A percentile compares a stretch with the other conserved stretches of the same genome.
Conservation (phyloP, 371 early-diverging fungal genomes). For the Apophysomyces variabilis region DNA sequence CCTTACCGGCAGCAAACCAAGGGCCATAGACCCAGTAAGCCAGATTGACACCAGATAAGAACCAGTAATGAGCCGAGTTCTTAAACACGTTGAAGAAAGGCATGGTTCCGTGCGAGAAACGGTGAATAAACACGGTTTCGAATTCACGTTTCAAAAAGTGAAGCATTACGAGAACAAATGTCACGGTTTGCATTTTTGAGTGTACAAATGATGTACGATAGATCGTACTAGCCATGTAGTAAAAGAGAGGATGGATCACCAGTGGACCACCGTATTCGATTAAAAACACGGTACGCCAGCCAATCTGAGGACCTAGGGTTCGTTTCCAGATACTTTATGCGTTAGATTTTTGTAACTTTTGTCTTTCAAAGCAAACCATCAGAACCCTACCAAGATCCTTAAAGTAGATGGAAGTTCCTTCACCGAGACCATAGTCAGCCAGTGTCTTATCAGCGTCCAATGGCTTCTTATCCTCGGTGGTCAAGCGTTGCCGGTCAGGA, state of each 20-base stretch:
- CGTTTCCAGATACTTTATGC: background rate
- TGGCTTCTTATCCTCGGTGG: conserved; percentile 56
- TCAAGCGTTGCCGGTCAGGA: conserved; percentile 82
- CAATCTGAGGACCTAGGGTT: conserved; percentile 83
- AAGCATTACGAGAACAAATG: conserved; percentile 71
- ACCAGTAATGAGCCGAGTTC: conserved; percentile 95
- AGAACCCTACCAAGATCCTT: conserved; percentile 78
- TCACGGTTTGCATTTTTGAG: conserved; percentile 69
- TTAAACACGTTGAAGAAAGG: conserved; percentile 92
- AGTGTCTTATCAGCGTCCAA: conserved; percentile 65
- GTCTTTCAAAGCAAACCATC: background rate
- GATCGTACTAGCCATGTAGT: conserved; percentile 66
- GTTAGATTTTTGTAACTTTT: background rate
- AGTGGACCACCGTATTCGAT: conserved; percentile 95
- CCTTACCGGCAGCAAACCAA: conserved; percentile 61
- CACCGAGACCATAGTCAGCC: conserved; percentile 60
- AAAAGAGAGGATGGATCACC: conserved; percentile 86
- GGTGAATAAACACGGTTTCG: conserved; percentile 94
- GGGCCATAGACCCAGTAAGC: conserved; percentile 90
- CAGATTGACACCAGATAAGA: conserved; percentile 85
- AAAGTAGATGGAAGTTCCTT: conserved; percentile 69
- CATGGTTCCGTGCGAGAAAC: conserved; percentile 95
- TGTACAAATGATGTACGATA: conserved; percentile 67
- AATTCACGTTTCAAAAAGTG: conserved; percentile 95
- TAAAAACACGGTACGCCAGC: conserved; percentile 94